Evolutionary conservation across 805 yeast species (phyloP).

Genomic region (Cyberlindnera nakhonratchasimensis): DNA sequence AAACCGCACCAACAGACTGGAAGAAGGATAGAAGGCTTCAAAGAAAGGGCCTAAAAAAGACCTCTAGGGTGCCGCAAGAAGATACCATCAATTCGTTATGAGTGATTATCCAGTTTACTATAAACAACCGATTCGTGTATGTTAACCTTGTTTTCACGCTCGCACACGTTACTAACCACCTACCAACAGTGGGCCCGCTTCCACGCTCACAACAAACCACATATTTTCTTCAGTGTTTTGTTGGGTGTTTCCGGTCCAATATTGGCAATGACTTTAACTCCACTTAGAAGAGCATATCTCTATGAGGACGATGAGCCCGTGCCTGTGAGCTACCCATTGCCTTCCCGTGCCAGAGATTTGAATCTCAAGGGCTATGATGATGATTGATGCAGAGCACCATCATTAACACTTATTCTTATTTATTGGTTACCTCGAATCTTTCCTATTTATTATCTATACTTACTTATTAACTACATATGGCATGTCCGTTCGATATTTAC

Average conservation of each 20-base stretch:
- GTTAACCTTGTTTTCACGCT: conserved; percentile 28
- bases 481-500: too few relatives aligned
- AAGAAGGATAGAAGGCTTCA: too few relatives aligned
- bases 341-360: conserved; percentile 48
- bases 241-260: conserved; percentile 69
- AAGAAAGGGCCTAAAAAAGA: too few relatives aligned
- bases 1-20: too few relatives aligned
- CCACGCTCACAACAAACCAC: conserved; percentile 74
- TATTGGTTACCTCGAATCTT: too few relatives aligned
- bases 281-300: conserved; percentile 64
- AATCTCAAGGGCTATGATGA: conserved; percentile 56
- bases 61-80: too few relatives aligned
- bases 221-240: conserved; percentile 59
- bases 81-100: background rate
- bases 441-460: conserved; percentile 2
- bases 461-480: conserved; percentile 1
- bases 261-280: conserved; percentile 55
- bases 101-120: conserved; percentile 46
- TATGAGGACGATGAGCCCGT: conserved; percentile 64
- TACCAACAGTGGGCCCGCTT: conserved; percentile 59
- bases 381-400: conserved; percentile 13
- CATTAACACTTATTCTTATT: conserved; percentile 7
- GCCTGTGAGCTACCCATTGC: conserved; percentile 52
- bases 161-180: conserved; percentile 1
- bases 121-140: conserved; percentile 60